Base-by-base conservation (phyloP, 148 eudicot genomes). In the Amaranthus hypochondriacus region DNA sequence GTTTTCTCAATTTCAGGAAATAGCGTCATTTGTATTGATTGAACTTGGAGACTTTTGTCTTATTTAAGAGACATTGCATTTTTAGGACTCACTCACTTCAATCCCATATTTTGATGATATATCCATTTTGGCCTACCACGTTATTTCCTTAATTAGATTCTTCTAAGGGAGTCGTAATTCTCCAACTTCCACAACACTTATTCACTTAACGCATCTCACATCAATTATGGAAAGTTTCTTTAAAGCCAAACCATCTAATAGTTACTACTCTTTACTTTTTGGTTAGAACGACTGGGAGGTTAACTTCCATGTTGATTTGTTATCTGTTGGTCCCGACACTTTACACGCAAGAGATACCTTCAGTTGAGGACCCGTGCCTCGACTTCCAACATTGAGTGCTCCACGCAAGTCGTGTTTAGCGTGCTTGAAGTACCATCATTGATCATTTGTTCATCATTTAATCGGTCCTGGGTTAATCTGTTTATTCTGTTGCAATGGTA, bases 21-120 rank as follows among this genome's bases (percentile, higher is more conserved):
- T 43, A 13, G 9, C 53, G 7, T 15, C 9, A 6, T 52, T 49
- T 11, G 52, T 2, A 8, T 52, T 6, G 69, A 70, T 44, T 7
- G 11, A 42, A 44, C 5, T 53, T 47, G 4, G 54, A 56, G 76
- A 39, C 62, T 65, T 48, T 42, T 72, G 56, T 69, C 58, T 62
- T 3, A 43, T 62, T 73, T 70, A 5, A 9, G 69, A 56, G 14
- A 55, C 39, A 46, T 14, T 47, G 51, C 48, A 55, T 47, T 7
- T 61, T 2, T 58, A 70, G 9, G 28, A 70, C 62, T 55, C 49
- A 52, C 18, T 9, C 39, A 28, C 39, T 52, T 51, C 12, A n/a
- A 28, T 7, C 15, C 56, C 54, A n/a, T 9, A 9, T 47, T 64
- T 10, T 62, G 15, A 44, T 13, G 47, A 43, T 46, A 42, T 8